Evolutionary conservation across 768 basidiomycete genomes (phyloP).

Genomic region (Psilocybe azurescens): DNA sequence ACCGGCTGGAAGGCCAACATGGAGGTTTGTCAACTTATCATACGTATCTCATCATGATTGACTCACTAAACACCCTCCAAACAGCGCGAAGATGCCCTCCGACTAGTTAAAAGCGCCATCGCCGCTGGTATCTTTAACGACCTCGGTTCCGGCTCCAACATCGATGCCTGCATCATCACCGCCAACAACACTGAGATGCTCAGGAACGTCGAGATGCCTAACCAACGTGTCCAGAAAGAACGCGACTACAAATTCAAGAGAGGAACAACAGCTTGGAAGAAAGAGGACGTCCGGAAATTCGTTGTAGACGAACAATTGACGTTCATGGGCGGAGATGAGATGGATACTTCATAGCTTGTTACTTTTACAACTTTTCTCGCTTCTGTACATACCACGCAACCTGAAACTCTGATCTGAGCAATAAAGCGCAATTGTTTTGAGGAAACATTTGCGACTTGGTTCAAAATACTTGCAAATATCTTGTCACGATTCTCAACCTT

Average conservation of each 20-base stretch:
- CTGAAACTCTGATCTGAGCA: neutral
- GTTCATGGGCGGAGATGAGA: slow-evolving; percentile 65
- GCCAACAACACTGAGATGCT: slow-evolving; percentile 88
- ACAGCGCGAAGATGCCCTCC: slow-evolving; percentile 82
- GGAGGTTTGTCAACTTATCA: slow-evolving; percentile 54
- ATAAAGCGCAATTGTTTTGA: no score
- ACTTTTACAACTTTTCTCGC: neutral
- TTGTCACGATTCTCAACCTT: no score
- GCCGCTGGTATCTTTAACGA: slow-evolving; percentile 99
- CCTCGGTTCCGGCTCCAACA: slow-evolving; percentile 97
- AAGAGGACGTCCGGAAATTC: slow-evolving; percentile 74
- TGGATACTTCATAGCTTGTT: slow-evolving; percentile 74
- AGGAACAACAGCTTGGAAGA: slow-evolving; percentile 91
- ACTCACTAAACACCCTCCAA: neutral
- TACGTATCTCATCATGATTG: neutral
- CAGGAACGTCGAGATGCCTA: slow-evolving; percentile 92
- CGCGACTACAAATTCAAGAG: slow-evolving; percentile 72
- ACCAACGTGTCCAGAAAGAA: slow-evolving; percentile 82
- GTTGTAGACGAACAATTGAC: slow-evolving; percentile 76
- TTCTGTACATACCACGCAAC: slow-evolving; percentile 1
- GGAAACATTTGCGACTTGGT: no score
- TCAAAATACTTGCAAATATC: no score
- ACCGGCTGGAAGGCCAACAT: slow-evolving; percentile 81
- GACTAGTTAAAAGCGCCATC: slow-evolving; percentile 85
- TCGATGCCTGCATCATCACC: slow-evolving; percentile 97